phyloP scores from a whole-genome alignment of 495 filamentous ascomycete genomes.

The Beverwykella pulmonaria region DNA sequence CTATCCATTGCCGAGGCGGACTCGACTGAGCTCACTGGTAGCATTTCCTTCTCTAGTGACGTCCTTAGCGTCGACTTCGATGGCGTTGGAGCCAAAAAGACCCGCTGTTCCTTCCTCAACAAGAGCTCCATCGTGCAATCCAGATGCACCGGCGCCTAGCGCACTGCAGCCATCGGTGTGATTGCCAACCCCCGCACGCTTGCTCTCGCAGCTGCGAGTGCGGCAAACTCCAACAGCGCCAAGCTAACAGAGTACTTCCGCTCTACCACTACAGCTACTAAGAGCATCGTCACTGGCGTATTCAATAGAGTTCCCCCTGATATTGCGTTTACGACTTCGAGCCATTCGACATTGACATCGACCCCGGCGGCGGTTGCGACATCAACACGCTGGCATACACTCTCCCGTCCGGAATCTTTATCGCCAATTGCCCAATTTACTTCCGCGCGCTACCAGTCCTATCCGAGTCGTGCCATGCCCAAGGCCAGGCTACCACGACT shows the following conservation, averaged over 20 bases:
- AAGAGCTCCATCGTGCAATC: constrained; percentile 54
- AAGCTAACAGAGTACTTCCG: constrained; percentile 64
- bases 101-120: constrained; percentile 49
- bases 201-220: constrained; percentile 54
- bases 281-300: constrained; percentile 52
- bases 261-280: constrained; percentile 49
- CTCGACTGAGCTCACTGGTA: constrained; percentile 51
- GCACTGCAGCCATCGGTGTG: constrained; percentile 48
- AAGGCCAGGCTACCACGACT: constrained; percentile 61
- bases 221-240: constrained; percentile 53
- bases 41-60: constrained; percentile 53
- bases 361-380: constrained; percentile 54
- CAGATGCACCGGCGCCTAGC: constrained; percentile 52
- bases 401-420: constrained; percentile 51
- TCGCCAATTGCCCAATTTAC: constrained; percentile 60
- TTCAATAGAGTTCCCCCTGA: constrained; percentile 48
- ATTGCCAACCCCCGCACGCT: constrained; percentile 53
- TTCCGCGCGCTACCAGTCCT: constrained; percentile 53
- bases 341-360: constrained; percentile 56
- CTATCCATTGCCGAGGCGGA: constrained; percentile 53
- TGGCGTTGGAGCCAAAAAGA: constrained; percentile 52
- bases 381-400: constrained; percentile 61
- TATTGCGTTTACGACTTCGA: constrained; percentile 49
- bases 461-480: constrained; percentile 54
- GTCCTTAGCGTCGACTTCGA: constrained; percentile 54